These are phyloP conservation scores for Taxawa tesnikishii DNA, from an alignment of 2,329 filamentous ascomycete genomes.

Conservation along the genomic window DNA sequence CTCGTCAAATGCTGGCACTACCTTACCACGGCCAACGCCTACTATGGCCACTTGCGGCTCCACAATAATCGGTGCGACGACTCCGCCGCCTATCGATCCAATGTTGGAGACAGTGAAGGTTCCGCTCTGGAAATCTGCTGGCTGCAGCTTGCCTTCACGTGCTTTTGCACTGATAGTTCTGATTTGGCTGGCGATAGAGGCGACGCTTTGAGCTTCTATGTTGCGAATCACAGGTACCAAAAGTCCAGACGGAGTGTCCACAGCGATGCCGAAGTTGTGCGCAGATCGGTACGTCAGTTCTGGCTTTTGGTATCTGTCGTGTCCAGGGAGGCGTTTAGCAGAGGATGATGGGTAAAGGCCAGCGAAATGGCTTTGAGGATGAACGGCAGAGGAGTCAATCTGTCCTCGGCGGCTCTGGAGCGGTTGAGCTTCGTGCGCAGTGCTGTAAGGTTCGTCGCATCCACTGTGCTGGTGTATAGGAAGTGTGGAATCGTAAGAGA, in stretches of 20 bases:
- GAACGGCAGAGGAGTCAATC: conserved; percentile 85
- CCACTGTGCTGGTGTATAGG: conserved; percentile 81
- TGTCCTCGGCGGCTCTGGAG: conserved; percentile 35
- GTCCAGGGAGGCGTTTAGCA: conserved; percentile 69
- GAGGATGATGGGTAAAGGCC: conserved; percentile 66
- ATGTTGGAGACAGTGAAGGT: conserved; percentile 97
- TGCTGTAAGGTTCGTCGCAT: conserved; percentile 61
- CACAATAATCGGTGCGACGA: conserved; percentile 82
- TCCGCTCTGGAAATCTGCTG: conserved; percentile 66
- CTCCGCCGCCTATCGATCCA: conserved; percentile 85
- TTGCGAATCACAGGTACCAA: conserved; percentile 86
- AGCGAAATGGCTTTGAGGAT: conserved; percentile 91
- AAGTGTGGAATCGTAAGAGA: conserved; percentile 90
- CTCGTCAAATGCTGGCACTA: conserved; percentile 63
- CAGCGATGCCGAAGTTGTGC: conserved; percentile 92
- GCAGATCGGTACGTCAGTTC: conserved; percentile 64
- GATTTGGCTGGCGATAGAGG: conserved; percentile 67
- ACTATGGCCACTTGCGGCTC: conserved; percentile 85
- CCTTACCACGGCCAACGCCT: conserved; percentile 70
- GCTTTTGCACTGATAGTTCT: conserved; percentile 61
- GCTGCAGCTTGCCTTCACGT: conserved; percentile 58
- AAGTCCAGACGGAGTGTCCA: conserved; percentile 82
- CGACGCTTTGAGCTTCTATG: conserved; percentile 63
- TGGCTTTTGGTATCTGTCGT: conserved; percentile 42
- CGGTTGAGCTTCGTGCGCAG: conserved; percentile 67